Evolutionary conservation across 2,329 filamentous ascomycete species (phyloP).

Genomic region (Exophiala bonariae): DNA sequence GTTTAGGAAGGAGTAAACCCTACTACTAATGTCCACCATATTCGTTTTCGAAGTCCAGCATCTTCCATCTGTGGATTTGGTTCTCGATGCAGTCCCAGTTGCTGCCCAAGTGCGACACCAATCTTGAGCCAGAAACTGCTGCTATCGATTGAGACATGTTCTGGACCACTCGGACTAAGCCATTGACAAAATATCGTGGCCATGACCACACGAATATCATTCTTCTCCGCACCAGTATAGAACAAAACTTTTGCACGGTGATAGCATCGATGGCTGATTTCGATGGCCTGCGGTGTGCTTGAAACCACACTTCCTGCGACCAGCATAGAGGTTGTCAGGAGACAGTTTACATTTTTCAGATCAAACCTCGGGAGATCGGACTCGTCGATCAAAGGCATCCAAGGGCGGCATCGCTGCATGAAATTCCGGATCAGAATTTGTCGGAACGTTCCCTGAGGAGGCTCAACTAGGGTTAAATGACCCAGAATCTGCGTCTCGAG

Average conservation of each 20-base stretch:
- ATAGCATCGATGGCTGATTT: conserved; percentile 17
- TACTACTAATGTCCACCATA: conserved; percentile 47
- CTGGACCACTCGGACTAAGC: conserved; percentile 33
- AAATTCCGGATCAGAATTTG: conserved; percentile 34
- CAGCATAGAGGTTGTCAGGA: conserved; percentile 18
- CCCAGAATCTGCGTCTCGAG: conserved; percentile 32
- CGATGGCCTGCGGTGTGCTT: conserved; percentile 12
- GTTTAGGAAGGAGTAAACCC: conserved; percentile 15
- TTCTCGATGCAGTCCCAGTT: conserved; percentile 46
- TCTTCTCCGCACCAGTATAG: conserved; percentile 19
- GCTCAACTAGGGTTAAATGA: conserved; percentile 30
- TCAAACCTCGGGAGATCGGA: conserved; percentile 32
- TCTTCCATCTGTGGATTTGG: conserved; percentile 33
- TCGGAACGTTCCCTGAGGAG: conserved; percentile 31
- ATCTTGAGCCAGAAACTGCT: conserved; percentile 47
- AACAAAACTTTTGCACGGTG: conserved; percentile 21
- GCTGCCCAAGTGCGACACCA: conserved; percentile 44
- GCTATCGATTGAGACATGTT: conserved; percentile 42
- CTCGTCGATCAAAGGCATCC: conserved; percentile 36
- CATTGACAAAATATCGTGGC: conserved; percentile 24
- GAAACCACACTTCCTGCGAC: conserved; percentile 25
- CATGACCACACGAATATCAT: conserved; percentile 19
- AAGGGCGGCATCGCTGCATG: conserved; percentile 34
- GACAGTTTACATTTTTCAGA: conserved; percentile 15
- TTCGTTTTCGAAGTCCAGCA: conserved; percentile 35